Evolutionary conservation across 805 yeast species (phyloP).

Genomic region (Metschnikowia gelsemii): DNA sequence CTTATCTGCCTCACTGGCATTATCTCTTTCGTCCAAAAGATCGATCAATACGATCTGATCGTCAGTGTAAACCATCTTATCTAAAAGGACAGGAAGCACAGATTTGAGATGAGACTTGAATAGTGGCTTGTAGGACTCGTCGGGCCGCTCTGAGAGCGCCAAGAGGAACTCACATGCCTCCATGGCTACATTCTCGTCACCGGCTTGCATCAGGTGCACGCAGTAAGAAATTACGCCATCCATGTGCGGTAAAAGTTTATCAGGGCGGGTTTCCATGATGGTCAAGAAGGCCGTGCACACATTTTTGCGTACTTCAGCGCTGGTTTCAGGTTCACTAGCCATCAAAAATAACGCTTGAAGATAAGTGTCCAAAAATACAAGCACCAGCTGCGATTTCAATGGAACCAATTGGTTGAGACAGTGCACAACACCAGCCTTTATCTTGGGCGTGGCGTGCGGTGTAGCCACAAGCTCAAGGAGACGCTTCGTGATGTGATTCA

Average conservation of each 20-base stretch:
- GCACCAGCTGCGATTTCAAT: slow-evolving; percentile 62
- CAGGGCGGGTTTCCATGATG: slow-evolving; percentile 75
- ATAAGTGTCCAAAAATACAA: slow-evolving; percentile 63
- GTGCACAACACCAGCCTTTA: slow-evolving; percentile 61
- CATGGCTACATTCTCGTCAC: slow-evolving; percentile 72
- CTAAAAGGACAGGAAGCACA: slow-evolving; percentile 74
- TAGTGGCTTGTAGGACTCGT: slow-evolving; percentile 25
- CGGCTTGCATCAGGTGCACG: slow-evolving; percentile 67
- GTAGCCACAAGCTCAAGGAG: slow-evolving; percentile 8
- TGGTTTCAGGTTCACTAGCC: slow-evolving; percentile 62
- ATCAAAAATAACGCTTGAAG: slow-evolving; percentile 63
- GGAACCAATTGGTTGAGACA: slow-evolving; percentile 78
- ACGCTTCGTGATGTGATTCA: slow-evolving; percentile 53
- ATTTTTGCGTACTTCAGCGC: slow-evolving; percentile 62
- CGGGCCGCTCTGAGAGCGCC: slow-evolving; percentile 51
- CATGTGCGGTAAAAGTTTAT: slow-evolving; percentile 73
- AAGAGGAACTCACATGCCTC: slow-evolving; percentile 93
- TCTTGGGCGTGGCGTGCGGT: slow-evolving; percentile 46
- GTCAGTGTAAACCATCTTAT: slow-evolving; percentile 85
- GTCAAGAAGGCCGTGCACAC: slow-evolving; percentile 74
- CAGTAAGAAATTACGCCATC: slow-evolving; percentile 85
- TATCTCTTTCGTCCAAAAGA: slow-evolving; percentile 67
- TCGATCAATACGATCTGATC: slow-evolving; percentile 69
- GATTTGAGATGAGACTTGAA: slow-evolving; percentile 56
- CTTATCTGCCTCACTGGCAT: slow-evolving; percentile 73